Base-by-base conservation (phyloP, 257 asterid species). In the Fraxinus pennsylvanica region DNA sequence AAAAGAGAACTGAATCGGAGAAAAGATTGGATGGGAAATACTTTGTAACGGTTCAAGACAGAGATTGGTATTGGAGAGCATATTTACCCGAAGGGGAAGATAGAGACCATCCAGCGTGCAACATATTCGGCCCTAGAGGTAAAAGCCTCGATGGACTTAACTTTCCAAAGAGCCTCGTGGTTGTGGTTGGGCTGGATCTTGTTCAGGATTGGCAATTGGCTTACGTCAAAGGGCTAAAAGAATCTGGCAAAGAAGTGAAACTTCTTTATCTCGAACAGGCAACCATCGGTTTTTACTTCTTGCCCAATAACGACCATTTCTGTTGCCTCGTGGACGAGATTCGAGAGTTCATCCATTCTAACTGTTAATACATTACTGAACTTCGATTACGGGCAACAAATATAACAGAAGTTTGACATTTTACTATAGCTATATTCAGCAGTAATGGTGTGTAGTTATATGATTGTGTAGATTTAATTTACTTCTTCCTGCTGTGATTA, bases 311-410 rank as follows among this genome's bases (percentile, higher is more conserved):
- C 3, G 79, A 75, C 8, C 73, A 75, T 29, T 75, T 75, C 72
- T 54, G 57, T 25, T 65, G 72, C 73, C 72, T 75, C 27, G 27
- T 75, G 79, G 45, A 75, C 15, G 65, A 75, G 73, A 75, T 54
- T 59, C 73, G 15, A 61, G 32, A 47, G 1, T 81, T 81, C 63
- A 72, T 81, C 68, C 84, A 81, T 76, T 75, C 80, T 43, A 81
- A 71, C 84, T 68, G 63, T 71, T 71, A 59, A 41, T 75, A 78
- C 35, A 52, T 19, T 1, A 39, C 57, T 71, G 25, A 57, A 61
- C 74, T 61, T 74, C 68, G 43, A 59, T 75, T 30, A 33, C 70
- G 67, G 71, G 79, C 76, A 73, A 50, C 67, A 76, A 45, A 76
- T 47, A 71, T 76, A 68, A 75, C 74, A 75, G 9, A 76, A 81